Percentiles rank a stretch among this genome's conserved stretches.
Conservation (phyloP, 805 yeast species). For the Suhomyces prunicola region DNA sequence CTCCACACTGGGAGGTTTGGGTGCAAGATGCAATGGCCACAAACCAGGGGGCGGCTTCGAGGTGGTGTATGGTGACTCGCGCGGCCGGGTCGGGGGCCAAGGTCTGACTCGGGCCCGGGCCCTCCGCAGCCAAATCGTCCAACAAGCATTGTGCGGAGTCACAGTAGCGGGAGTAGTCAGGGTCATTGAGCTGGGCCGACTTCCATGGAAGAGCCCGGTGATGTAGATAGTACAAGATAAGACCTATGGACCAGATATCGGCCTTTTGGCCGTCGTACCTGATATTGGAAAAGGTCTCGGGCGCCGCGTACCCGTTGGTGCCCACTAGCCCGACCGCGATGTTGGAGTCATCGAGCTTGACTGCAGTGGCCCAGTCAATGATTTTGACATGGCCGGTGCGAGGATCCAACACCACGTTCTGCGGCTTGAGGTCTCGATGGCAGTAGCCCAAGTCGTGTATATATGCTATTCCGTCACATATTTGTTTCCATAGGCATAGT, state of each 20-base stretch:
- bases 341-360: slow-evolving; percentile 7
- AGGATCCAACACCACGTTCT: slow-evolving; percentile 38
- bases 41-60: slow-evolving; percentile 10
- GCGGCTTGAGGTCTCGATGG: slow-evolving; percentile 52
- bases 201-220: slow-evolving; percentile 46
- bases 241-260: slow-evolving; percentile 53
- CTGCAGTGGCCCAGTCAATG: slow-evolving; percentile 42
- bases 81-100: slow-evolving; percentile 6
- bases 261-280: slow-evolving; percentile 39
- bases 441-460: slow-evolving; percentile 37
- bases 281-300: slow-evolving; percentile 40
- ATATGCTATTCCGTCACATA: slow-evolving; percentile 34
- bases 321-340: slow-evolving; percentile 47
- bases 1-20: neutral
- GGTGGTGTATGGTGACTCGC: slow-evolving; percentile 7
- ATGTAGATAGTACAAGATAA: slow-evolving; percentile 34
- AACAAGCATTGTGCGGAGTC: neutral
- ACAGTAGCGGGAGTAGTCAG: neutral
- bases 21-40: slow-evolving; percentile 1
- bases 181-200: slow-evolving; percentile 25
- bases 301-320: slow-evolving; percentile 43
- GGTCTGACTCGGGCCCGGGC: slow-evolving; percentile 5
- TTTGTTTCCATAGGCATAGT: slow-evolving; percentile 36
- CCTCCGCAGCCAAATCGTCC: neutral
- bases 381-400: slow-evolving; percentile 33